Evolutionary conservation across 2,329 filamentous ascomycete species (phyloP).

Genomic region (Fusarium sp.): DNA sequence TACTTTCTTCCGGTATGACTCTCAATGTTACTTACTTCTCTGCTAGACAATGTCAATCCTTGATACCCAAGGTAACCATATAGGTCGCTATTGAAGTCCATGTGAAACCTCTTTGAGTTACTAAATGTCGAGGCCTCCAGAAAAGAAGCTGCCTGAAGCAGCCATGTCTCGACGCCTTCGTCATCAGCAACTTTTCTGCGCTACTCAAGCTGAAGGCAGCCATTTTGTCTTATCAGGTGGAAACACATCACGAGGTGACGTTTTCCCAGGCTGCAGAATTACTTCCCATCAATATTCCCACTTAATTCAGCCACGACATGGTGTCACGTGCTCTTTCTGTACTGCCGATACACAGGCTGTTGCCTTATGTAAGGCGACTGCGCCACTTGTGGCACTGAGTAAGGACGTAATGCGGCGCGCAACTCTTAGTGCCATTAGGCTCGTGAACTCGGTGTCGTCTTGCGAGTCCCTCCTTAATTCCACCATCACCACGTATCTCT

Average conservation of each 20-base stretch:
- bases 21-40: too few species aligned
- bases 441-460: conserved; percentile 53
- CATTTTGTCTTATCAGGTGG: conserved; percentile 11
- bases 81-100: not conserved
- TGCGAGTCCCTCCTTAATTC: conserved; percentile 53
- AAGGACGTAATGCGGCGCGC: conserved; percentile 44
- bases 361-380: conserved; percentile 20
- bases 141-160: conserved; percentile 12
- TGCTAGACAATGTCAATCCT: too few species aligned
- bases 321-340: conserved; percentile 36
- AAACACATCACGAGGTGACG: conserved; percentile 45
- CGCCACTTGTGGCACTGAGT: conserved; percentile 49
- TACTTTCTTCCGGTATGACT: too few species aligned
- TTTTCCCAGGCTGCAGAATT: conserved; percentile 45
- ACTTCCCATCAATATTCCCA: conserved; percentile 7
- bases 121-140: conserved; percentile 15
- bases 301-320: conserved; percentile 37
- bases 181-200: conserved; percentile 4
- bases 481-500: conserved; percentile 47
- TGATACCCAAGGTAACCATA: not conserved
- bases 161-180: conserved; percentile 7
- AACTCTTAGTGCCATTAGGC: conserved; percentile 52
- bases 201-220: conserved; percentile 30
- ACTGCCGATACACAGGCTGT: not conserved
- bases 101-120: not conserved